Conservation (phyloP, 2,329 filamentous ascomycete genomes). For the Pseudovirgaria hyperparasitica region DNA sequence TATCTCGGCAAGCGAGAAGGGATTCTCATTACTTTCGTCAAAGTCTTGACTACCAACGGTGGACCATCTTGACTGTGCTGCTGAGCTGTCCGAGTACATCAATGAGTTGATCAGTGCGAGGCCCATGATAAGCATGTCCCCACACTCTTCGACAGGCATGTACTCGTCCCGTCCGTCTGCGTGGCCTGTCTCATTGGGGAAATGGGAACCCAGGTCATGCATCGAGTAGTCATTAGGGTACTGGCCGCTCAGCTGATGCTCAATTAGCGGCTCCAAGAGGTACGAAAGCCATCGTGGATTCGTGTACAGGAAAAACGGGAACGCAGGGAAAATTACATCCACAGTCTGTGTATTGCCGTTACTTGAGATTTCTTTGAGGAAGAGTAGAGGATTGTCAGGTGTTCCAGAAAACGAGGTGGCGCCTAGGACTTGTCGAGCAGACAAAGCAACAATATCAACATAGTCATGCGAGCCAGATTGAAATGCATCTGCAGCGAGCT, state of each 20-base stretch:
- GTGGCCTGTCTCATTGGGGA: constrained; percentile 67
- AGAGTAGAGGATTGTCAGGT: constrained; percentile 57
- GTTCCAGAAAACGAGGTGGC: constrained; percentile 65
- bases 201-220: constrained; percentile 62
- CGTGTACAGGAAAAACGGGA: constrained; percentile 77
- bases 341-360: constrained; percentile 79
- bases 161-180: constrained; percentile 57
- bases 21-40: constrained; percentile 10
- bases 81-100: constrained; percentile 45
- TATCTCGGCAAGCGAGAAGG: constrained; percentile 37
- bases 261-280: constrained; percentile 64
- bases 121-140: constrained; percentile 75
- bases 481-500: constrained; percentile 58
- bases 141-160: constrained; percentile 68
- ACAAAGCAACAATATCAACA: constrained; percentile 63
- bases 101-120: constrained; percentile 65
- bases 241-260: constrained; percentile 70
- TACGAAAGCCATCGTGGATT: constrained; percentile 72
- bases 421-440: constrained; percentile 68
- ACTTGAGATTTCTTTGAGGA: constrained; percentile 76
- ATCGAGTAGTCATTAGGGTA: constrained; percentile 75
- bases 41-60: constrained; percentile 23
- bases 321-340: constrained; percentile 76
- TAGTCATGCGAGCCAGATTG: constrained; percentile 63
- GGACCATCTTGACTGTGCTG: constrained; percentile 47